These are phyloP conservation scores for Colletotrichum nymphaeae DNA, from an alignment of 2,329 filamentous ascomycete species.

Conservation along the genomic window DNA sequence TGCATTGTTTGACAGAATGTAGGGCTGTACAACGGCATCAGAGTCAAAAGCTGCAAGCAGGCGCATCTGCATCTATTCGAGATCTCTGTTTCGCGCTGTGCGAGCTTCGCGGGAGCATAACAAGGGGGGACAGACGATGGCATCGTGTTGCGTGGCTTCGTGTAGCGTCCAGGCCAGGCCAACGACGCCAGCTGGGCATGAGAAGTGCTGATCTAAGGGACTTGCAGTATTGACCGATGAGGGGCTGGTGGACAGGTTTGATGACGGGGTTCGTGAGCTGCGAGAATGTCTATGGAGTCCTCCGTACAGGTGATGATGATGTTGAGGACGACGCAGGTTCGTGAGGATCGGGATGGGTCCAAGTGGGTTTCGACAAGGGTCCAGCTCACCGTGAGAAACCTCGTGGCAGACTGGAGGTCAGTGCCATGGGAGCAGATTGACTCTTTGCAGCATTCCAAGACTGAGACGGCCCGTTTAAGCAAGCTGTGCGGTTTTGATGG, in stretches of 20 bases:
- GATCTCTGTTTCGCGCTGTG: conserved; percentile 38
- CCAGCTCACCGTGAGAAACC: not conserved
- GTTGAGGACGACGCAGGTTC: not conserved
- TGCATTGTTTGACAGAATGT: conserved; percentile 26
- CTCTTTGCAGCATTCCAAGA: not conserved
- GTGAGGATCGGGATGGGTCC: conserved; percentile 11
- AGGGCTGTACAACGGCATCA: conserved; percentile 35
- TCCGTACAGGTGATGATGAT: not conserved
- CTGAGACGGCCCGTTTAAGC: conserved; percentile 22
- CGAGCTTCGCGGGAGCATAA: conserved; percentile 1
- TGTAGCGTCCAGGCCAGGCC: conserved; percentile 10
- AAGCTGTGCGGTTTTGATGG: conserved; percentile 10
- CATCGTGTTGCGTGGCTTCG: not conserved
- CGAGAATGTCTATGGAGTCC: not conserved
- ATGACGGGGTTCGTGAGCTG: conserved; percentile 5
- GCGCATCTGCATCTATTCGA: conserved; percentile 41
- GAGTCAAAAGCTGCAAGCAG: conserved; percentile 32
- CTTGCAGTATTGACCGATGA: not conserved
- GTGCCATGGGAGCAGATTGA: not conserved
- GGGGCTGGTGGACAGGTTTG: not conserved
- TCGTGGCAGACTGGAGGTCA: conserved; percentile 23
- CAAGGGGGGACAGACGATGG: not conserved
- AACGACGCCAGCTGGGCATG: not conserved
- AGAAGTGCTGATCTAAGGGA: conserved; percentile 10
- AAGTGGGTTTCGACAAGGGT: conserved; percentile 7